Evolutionary conservation across 495 filamentous ascomycete species (phyloP).

Genomic region (Podospora conica): DNA sequence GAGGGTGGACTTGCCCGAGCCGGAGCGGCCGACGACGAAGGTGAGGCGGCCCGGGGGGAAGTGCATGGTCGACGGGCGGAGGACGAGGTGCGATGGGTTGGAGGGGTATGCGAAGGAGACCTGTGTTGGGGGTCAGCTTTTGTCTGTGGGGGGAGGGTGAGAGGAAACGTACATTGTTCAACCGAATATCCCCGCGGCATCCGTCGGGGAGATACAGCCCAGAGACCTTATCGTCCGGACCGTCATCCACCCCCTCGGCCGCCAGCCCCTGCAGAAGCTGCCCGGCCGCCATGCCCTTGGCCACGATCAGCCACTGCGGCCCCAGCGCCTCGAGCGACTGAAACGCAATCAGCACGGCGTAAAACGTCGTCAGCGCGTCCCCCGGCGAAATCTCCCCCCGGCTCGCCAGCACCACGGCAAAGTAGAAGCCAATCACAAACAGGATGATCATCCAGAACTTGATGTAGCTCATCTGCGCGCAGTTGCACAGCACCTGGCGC

Average conservation of each 20-base stretch:
- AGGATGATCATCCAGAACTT: constrained; percentile 69
- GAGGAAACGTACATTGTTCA: constrained; percentile 55
- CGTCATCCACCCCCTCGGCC: constrained; percentile 7
- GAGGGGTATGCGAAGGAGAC: constrained; percentile 81
- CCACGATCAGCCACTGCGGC: constrained; percentile 66
- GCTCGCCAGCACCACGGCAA: constrained; percentile 62
- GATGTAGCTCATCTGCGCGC: constrained; percentile 63
- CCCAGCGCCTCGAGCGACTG: constrained; percentile 67
- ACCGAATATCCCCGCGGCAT: constrained; percentile 61
- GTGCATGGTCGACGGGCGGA: constrained; percentile 52
- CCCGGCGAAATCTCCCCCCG: constrained; percentile 49
- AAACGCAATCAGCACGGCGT: constrained; percentile 68
- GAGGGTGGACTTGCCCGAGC: constrained; percentile 90
- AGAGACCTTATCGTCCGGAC: constrained; percentile 22
- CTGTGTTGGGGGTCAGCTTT: constrained; percentile 32
- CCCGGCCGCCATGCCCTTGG: constrained; percentile 74
- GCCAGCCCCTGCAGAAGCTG: constrained; percentile 47
- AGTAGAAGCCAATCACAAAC: constrained; percentile 92
- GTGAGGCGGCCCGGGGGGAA: constrained; percentile 69
- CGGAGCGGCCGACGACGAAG: constrained; percentile 81
- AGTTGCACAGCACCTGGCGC: constrained; percentile 59
- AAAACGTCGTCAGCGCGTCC: constrained; percentile 77
- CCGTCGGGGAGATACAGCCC: constrained; percentile 12
- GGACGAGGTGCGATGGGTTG: constrained; percentile 54
- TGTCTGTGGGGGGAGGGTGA: neutral